These are phyloP conservation scores for Phellopilus nigrolimitatus DNA, from an alignment of 1,284 basidiomycete species.

Conservation along the genomic window DNA sequence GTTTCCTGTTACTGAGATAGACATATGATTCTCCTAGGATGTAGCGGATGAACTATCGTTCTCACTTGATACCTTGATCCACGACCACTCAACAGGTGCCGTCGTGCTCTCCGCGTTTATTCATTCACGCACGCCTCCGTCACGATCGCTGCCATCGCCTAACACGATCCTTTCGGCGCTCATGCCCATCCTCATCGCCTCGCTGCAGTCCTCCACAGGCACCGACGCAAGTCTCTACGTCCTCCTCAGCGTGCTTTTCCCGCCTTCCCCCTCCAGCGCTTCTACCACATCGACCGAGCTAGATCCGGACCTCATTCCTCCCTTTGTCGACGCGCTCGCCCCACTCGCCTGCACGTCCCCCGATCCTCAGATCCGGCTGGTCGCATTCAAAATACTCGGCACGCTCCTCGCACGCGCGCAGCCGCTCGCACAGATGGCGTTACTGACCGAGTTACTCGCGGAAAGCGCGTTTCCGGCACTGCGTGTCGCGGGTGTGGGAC, in stretches of 20 bases:
- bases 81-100: constrained; percentile 30
- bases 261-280: constrained; percentile 24
- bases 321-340: constrained; percentile 47
- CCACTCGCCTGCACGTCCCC: constrained; percentile 55
- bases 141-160: constrained; percentile 23
- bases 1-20: background rate
- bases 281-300: constrained; percentile 28
- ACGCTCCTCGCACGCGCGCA: constrained; percentile 44
- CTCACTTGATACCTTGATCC: background rate
- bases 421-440: constrained; percentile 43
- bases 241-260: constrained; percentile 41
- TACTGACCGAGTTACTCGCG: constrained; percentile 48
- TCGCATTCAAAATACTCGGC: constrained; percentile 55
- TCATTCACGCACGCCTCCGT: constrained; percentile 38
- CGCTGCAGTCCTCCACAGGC: constrained; percentile 46
- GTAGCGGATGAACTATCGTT: constrained; percentile 1
- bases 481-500: constrained; percentile 57
- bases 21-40: background rate
- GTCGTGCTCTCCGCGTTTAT: constrained; percentile 34
- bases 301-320: constrained; percentile 40
- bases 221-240: constrained; percentile 55
- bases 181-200: constrained; percentile 42
- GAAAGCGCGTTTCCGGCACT: constrained; percentile 52
- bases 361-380: constrained; percentile 50
- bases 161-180: constrained; percentile 33